Base-by-base conservation (phyloP, 257 asterid species). In the Nicotiana sylvestris region DNA sequence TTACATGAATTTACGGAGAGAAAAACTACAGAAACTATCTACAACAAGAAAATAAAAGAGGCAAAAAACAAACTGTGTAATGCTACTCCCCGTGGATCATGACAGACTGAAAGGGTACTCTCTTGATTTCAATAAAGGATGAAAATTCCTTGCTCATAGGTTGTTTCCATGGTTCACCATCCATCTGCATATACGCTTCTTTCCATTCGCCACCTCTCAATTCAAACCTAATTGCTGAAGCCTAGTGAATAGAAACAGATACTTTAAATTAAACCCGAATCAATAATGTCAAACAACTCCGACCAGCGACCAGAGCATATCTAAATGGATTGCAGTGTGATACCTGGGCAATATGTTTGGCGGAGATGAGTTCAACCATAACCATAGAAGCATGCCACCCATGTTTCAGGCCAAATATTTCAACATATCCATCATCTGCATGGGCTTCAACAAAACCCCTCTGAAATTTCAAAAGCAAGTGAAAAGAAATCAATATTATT, bases 381-480 rank as follows among this genome's bases (percentile, higher is more conserved):
- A 94, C 98, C 94, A 94, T 91, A 43, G 98, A 94, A 84, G 98
- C 98, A 86, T 94, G 98, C 98, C 98, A 94, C 82, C 98, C 98
- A 39, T 94, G 98, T 89, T 94, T 94, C 61, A 94, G 82, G 66
- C 97, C 98, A 66, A 94, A 93, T 43, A 93, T 84, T 88, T 94
- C 97, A 77, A 94, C 51, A 51, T 81, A 89, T 65, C 98, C 97
- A 74, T 94, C 97, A 86, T 94, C 97, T 0, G 97, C 93, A 27
- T 90, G 95, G 60, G 97, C 97, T 86, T 91, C 89, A 30, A 94
- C 92, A 78, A 94, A 94, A 80, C 98, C 98, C 87, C 86, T 93
- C 98, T 94, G 91, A 32, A 51, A 60, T 74, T 56, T 35, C 78
- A 72, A 13, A 61, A 74, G 57, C 3, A 17, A 43, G 49, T 39